Evolutionary conservation across 495 filamentous ascomycete genomes (phyloP).

Genomic region (Cercophora samala): DNA sequence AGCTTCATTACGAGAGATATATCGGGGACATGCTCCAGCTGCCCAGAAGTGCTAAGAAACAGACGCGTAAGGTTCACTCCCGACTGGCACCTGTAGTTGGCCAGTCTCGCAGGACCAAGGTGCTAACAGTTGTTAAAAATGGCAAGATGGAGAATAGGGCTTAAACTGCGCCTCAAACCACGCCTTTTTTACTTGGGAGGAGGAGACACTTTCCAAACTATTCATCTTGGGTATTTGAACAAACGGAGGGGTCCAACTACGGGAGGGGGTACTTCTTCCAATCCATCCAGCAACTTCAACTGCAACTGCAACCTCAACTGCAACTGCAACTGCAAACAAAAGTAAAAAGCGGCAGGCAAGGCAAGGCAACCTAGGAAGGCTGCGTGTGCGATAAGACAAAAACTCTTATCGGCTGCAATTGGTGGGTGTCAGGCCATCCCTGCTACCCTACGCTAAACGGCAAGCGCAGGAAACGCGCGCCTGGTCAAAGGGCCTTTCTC

Average conservation of each 20-base stretch:
- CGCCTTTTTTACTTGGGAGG: neutral
- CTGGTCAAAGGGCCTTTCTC: slow-evolving; percentile 6
- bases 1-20: neutral
- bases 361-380: neutral
- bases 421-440: neutral
- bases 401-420: slow-evolving; percentile 1
- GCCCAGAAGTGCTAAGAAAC: neutral
- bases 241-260: too few relatives aligned
- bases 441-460: neutral
- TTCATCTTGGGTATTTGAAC: too few relatives aligned
- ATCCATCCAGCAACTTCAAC: too few relatives aligned
- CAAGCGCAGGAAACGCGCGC: slow-evolving; percentile 18
- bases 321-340: too few relatives aligned
- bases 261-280: too few relatives aligned
- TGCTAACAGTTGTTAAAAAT: neutral
- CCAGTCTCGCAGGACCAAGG: neutral
- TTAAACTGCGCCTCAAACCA: slow-evolving; percentile 1
- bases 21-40: neutral
- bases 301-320: too few relatives aligned
- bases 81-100: neutral
- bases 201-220: neutral
- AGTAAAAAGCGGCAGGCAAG: neutral
- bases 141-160: slow-evolving; percentile 4
- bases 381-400: neutral
- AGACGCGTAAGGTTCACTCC: neutral